Conservation (phyloP, 331 rosid genomes). For the Pyracantha coccinea region DNA sequence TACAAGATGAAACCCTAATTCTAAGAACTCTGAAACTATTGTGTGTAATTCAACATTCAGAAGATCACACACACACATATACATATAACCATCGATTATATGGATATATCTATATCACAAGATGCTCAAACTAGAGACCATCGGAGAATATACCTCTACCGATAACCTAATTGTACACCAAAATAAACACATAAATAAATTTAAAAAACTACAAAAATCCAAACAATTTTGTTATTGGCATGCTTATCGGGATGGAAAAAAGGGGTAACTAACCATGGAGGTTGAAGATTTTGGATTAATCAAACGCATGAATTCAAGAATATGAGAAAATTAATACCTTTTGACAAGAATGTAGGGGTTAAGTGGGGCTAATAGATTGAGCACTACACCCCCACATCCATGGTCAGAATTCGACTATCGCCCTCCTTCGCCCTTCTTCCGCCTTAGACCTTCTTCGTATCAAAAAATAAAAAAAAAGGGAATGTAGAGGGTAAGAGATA, state of each 20-base stretch:
- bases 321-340: constrained; percentile 24
- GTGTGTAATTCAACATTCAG: not conserved
- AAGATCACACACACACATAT: too few species aligned
- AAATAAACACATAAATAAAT: not conserved
- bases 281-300: not conserved
- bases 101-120: constrained; percentile 10
- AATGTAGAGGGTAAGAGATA: constrained; percentile 4
- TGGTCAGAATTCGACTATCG: not conserved
- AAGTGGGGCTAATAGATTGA: constrained; percentile 11
- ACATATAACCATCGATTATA: not conserved
- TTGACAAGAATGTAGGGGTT: constrained; percentile 37
- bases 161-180: constrained; percentile 3
- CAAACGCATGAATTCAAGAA: not conserved
- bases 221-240: not conserved
- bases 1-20: not conserved
- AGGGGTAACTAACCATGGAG: not conserved
- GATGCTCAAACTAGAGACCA: constrained; percentile 20
- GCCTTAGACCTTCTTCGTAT: not conserved
- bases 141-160: constrained; percentile 37
- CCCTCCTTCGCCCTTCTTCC: constrained; percentile 2
- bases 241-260: not conserved
- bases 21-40: not conserved
- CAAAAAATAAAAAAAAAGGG: not conserved
- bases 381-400: constrained; percentile 14
- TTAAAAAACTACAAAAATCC: not conserved